These are phyloP conservation scores for Fallopia convolvulus DNA, from an alignment of 148 eudicot species.

Conservation along the genomic window DNA sequence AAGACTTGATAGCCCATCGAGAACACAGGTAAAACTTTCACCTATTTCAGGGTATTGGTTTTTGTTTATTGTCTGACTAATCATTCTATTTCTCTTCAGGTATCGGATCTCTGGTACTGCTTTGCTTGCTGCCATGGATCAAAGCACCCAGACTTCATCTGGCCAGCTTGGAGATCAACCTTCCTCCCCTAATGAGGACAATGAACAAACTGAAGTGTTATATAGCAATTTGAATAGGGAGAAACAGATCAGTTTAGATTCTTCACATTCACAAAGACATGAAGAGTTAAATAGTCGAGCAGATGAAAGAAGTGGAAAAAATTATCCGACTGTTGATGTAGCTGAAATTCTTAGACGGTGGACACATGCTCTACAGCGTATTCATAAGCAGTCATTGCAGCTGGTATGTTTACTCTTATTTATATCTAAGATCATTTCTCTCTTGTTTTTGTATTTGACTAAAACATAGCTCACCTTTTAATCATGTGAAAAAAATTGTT, in stretches of 20 bases:
- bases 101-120: slow-evolving; percentile 98
- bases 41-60: slow-evolving; percentile 7
- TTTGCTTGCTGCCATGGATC: slow-evolving; percentile 93
- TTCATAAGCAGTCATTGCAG: slow-evolving; percentile 93
- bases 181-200: slow-evolving; percentile 34
- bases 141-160: slow-evolving; percentile 50
- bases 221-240: slow-evolving; percentile 36
- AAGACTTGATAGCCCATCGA: slow-evolving; percentile 95
- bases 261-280: slow-evolving; percentile 35
- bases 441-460: neutral
- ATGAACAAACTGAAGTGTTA: slow-evolving; percentile 51
- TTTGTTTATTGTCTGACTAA: neutral
- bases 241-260: slow-evolving; percentile 31
- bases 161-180: slow-evolving; percentile 40
- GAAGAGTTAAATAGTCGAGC: slow-evolving; percentile 47
- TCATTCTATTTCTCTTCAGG: slow-evolving; percentile 31
- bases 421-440: neutral
- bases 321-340: slow-evolving; percentile 83
- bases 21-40: slow-evolving; percentile 68
- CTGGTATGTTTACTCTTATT: slow-evolving; percentile 39
- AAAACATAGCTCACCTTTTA: neutral
- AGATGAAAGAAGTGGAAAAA: slow-evolving; percentile 74
- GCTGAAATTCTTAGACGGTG: slow-evolving; percentile 95
- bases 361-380: slow-evolving; percentile 97
- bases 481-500: neutral